Evolutionary conservation across 805 yeast species (phyloP), one percentile per base, ranked within the genome.

Genomic region (Wickerhamomyces bisporus): DNA sequence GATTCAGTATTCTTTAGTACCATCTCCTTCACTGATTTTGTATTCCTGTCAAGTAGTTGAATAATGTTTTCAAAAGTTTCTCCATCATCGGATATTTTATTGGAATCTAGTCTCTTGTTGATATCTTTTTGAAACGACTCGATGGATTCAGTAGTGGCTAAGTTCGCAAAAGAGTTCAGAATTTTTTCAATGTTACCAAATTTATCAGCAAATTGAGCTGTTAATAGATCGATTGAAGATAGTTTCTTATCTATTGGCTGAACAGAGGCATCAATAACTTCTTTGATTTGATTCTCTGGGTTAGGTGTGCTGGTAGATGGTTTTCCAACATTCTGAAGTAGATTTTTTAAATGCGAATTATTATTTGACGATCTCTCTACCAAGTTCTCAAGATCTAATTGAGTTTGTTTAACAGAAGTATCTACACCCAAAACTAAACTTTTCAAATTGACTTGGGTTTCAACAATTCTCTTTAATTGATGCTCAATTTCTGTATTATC

Each of bases 361-460:
- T 55, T 55, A 34, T 54, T 55, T 3, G 54, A 35, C 0, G 58
- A 53, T 44, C 60, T 44, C 8, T 53, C 47, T 5, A 53, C 50
- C 25, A 55, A 35, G 26, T 41, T 51, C 9, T 52, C 58, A 14
- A 55, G 43, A 20, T 53, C 59, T 30, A 54, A 9, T 23, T 55
- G 60, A 9, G 58, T 53, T 7, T 48, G 54, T 30, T 49, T 54
- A 12, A 55, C 59, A 12, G 58, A 44, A 3, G 44, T 42, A 27
- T 55, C 57, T 3, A 55, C 40, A 3, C 45, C 40, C 15, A 35
- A 43, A 5, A 67, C 49, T 13, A 65, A 50, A 11, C 48, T 44
- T 36, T 60, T 61, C 15, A 69, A 53, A 5, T 43, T 26, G 13
- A 35, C 32, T 20, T 68, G 62, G 1, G 56, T 41, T 5, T 55